Evolutionary conservation across 2,329 filamentous ascomycete genomes (phyloP).

Genomic region (Aspergillus calidoustus): DNA sequence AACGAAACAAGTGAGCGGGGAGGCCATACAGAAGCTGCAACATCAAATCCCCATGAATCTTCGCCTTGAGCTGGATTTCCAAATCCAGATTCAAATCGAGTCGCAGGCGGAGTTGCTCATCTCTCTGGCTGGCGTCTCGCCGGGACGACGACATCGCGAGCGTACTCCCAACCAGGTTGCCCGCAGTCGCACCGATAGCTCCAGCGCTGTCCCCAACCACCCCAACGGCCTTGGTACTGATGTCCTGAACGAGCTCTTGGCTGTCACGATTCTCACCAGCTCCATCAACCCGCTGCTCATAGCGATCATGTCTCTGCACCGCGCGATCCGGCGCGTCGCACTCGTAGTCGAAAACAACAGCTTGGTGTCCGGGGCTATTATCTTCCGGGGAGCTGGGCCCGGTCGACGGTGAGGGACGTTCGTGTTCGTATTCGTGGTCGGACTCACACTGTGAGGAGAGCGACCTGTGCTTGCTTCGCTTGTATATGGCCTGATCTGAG

Average conservation of each 20-base stretch:
- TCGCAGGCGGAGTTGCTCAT: not conserved
- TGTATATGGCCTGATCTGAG: too few species aligned
- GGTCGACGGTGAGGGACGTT: too few species aligned
- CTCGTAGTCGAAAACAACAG: too few species aligned
- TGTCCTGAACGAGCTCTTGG: not conserved
- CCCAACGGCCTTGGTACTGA: not conserved
- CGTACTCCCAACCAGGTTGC: too few species aligned
- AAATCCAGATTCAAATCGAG: not conserved
- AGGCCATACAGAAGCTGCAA: not conserved
- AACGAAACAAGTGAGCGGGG: too few species aligned
- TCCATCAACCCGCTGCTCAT: not conserved
- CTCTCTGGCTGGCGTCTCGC: not conserved
- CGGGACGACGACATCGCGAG: not conserved
- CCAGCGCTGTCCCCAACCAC: not conserved
- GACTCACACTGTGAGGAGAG: too few species aligned
- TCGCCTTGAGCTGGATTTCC: not conserved
- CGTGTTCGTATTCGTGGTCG: too few species aligned
- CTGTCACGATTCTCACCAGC: not conserved
- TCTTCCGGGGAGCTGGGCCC: too few species aligned
- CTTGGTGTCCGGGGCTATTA: too few species aligned
- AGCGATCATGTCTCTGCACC: not conserved
- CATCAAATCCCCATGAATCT: not conserved
- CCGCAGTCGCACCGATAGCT: too few species aligned
- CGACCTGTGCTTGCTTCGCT: too few species aligned
- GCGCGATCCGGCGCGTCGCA: too few species aligned